Evolutionary conservation across 768 basidiomycete genomes (phyloP), one percentile per base, ranked within the genome.

Genomic region (Pleurotus eryngii): DNA sequence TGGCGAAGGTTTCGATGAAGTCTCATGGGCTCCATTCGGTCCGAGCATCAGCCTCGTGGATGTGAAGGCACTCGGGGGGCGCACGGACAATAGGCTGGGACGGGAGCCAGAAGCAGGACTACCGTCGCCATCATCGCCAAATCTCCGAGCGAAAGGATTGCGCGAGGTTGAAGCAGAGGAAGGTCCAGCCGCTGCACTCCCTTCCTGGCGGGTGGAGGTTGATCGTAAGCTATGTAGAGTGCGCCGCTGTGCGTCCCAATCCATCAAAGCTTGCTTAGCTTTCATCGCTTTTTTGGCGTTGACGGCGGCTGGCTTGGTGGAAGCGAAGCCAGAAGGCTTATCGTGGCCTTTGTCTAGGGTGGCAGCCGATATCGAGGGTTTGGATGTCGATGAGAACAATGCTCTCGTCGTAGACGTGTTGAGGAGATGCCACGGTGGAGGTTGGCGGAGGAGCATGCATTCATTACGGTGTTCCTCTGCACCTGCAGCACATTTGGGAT

Each of bases 381-480:
- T 5, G 24, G 55, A 8, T 38, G 49, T 53, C 49, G 61, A 55
- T 35, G 53, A 8, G 30, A 46, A 20, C 4, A 17, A 49, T 7
- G 43, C 37, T 18, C 47, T 43, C 15, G 57, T 54, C n/a, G 58
- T 18, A 7, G 48, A 17, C 2, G 59, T 63, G 11, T 65, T 64
- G 20, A 76, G 60, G 1, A 57, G 53, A 49, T 55, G 64, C 74
- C 75, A 77, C 7, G 72, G 65, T 1, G 76, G 76, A 6, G 76
- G 76, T 5, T 59, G 57, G 14, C 76, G 74, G 59, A 68, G 74
- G 15, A 77, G 70, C 64, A 71, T 71, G 22, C 75, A 65, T 27
- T 55, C 55, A 7, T 59, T 53, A 50, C 73, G 70, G 6, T 63
- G 50, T 15, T 37, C 49, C 4, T n/a, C 12, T n/a, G 35, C 24